These are phyloP conservation scores for Onygenales sp. DNA, from an alignment of 2,329 filamentous ascomycete genomes.

Conservation along the genomic window DNA sequence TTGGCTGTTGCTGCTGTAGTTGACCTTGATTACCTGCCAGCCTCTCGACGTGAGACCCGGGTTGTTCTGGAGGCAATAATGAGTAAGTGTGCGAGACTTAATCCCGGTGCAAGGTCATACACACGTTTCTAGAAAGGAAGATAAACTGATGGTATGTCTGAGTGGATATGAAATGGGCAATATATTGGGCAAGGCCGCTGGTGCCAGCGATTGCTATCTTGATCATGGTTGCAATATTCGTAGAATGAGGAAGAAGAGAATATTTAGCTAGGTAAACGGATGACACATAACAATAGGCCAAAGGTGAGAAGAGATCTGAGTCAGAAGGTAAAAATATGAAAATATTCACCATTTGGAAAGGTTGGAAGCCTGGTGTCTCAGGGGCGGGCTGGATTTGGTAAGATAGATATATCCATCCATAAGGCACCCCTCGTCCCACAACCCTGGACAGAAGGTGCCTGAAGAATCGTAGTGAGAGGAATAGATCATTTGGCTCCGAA, in stretches of 20 bases:
- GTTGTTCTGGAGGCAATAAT: constrained; percentile 20
- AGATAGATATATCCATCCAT: too few relatives aligned
- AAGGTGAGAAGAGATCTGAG: neutral
- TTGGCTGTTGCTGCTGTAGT: constrained; percentile 51
- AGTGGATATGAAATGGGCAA: constrained; percentile 50
- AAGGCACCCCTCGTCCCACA: too few relatives aligned
- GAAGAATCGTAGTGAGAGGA: too few relatives aligned
- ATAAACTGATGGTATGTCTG: constrained; percentile 59
- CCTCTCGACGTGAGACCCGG: constrained; percentile 27
- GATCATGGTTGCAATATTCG: constrained; percentile 36
- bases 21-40: constrained; percentile 59
- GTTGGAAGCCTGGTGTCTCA: too few relatives aligned
- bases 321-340: too few relatives aligned
- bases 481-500: too few relatives aligned
- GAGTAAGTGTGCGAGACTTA: constrained; percentile 4
- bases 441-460: too few relatives aligned
- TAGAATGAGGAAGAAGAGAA: neutral
- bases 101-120: constrained; percentile 13
- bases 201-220: constrained; percentile 54
- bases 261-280: too few relatives aligned
- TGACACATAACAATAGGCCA: neutral
- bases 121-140: constrained; percentile 57
- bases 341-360: too few relatives aligned
- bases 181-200: constrained; percentile 48
- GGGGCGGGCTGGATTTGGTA: too few relatives aligned